phyloP scores from a whole-genome alignment of 805 yeast genomes.

The Candida taoyuanica region DNA sequence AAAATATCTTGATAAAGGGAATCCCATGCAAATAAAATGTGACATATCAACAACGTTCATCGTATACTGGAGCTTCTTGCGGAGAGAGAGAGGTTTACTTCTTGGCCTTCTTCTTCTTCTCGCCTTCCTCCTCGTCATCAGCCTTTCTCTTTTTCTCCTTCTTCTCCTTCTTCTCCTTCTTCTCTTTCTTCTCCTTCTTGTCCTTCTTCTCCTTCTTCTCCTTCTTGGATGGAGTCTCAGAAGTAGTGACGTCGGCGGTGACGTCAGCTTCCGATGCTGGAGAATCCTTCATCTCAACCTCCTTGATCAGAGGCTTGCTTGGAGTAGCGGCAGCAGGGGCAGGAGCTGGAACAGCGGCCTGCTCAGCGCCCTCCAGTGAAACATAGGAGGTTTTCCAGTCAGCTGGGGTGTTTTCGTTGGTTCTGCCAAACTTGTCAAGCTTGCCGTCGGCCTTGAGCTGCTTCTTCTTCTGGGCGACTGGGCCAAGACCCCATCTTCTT shows the following conservation, averaged over 20 bases:
- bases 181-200: conserved; percentile 52
- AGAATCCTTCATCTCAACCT: conserved; percentile 31
- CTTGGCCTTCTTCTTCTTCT: conserved; percentile 44
- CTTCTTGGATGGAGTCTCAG: conserved; percentile 40
- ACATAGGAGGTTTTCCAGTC: conserved; percentile 86
- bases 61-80: background rate
- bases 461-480: conserved; percentile 97
- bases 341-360: conserved; percentile 44
- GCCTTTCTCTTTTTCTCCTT: conserved; percentile 52
- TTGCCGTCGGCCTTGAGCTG: conserved; percentile 96
- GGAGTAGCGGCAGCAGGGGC: conserved; percentile 32
- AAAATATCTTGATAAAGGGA: conserved; percentile 8
- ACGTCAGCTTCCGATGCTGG: conserved; percentile 28
- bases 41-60: conserved; percentile 4
- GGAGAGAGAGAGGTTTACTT: conserved; percentile 24
- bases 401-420: conserved; percentile 89
- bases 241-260: conserved; percentile 19
- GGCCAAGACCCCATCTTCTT: conserved; percentile 99
- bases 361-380: conserved; percentile 58
- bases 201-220: conserved; percentile 56
- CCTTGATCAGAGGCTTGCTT: conserved; percentile 42
- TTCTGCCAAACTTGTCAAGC: conserved; percentile 92
- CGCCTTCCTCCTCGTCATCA: conserved; percentile 49
- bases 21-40: conserved; percentile 14
- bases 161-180: conserved; percentile 44